phyloP scores from a whole-genome alignment of 1,284 basidiomycete genomes.

The Wallemia hederae region DNA sequence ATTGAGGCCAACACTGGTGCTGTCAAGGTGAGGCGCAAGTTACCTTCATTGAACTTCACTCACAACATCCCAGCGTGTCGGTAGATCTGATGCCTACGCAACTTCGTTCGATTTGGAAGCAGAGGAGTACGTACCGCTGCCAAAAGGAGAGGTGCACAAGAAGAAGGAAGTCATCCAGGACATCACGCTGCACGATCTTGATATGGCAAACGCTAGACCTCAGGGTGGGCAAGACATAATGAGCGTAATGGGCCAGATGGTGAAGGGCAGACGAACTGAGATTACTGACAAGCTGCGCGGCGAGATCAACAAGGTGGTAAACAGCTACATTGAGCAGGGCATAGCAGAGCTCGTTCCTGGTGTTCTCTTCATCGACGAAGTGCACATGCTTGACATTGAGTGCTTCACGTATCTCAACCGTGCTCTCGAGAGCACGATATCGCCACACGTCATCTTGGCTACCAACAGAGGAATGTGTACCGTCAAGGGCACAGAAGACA shows the following conservation, averaged over 20 bases:
- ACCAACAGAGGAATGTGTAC: slow-evolving; percentile 79
- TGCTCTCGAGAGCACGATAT: slow-evolving; percentile 79
- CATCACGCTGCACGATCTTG: slow-evolving; percentile 81
- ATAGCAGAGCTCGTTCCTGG: slow-evolving; percentile 93
- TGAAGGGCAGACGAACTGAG: slow-evolving; percentile 78
- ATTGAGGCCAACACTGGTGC: slow-evolving; percentile 83
- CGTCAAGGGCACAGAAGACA: slow-evolving; percentile 51
- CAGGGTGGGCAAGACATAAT: slow-evolving; percentile 82
- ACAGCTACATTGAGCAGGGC: slow-evolving; percentile 89
- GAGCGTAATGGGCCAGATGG: slow-evolving; percentile 92
- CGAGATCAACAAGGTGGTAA: slow-evolving; percentile 96
- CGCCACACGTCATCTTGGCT: slow-evolving; percentile 84
- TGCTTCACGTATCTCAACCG: slow-evolving; percentile 97
- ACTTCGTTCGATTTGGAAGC: slow-evolving; percentile 97
- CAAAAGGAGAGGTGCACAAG: slow-evolving; percentile 95
- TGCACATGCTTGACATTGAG: slow-evolving; percentile 98
- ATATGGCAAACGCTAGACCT: slow-evolving; percentile 85
- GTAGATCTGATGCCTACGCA: slow-evolving; percentile 87
- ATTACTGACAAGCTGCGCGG: slow-evolving; percentile 82
- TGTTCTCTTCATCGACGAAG: slow-evolving; percentile 96
- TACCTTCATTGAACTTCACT: neutral
- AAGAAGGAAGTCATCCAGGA: slow-evolving; percentile 92
- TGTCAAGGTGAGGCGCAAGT: slow-evolving; percentile 39
- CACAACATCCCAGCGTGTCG: slow-evolving; percentile 35
- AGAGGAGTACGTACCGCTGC: slow-evolving; percentile 88